Percentiles rank a stretch among this genome's conserved stretches.
These are phyloP conservation scores for Kazachstania bromeliacearum DNA, from an alignment of 805 yeast species.

Conservation along the genomic window DNA sequence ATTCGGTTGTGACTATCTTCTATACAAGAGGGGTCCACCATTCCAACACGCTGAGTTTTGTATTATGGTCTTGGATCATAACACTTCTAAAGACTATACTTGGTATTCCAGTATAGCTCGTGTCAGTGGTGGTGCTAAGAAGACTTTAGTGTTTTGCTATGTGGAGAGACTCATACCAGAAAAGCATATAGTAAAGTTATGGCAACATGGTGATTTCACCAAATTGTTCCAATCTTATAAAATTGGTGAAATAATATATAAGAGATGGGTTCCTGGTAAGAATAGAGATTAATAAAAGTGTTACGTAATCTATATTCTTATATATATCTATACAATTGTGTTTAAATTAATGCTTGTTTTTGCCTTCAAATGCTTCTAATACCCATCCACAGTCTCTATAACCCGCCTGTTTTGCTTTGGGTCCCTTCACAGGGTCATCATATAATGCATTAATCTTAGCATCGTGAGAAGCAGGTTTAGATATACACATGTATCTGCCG, in stretches of 20 bases:
- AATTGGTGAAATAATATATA: conserved; percentile 58
- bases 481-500: conserved; percentile 60
- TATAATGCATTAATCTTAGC: conserved; percentile 27
- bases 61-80: conserved; percentile 31
- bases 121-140: conserved; percentile 80
- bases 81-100: conserved; percentile 34
- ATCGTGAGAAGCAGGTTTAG: conserved; percentile 58
- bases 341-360: too few relatives aligned
- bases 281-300: conserved; percentile 52
- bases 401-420: conserved; percentile 38
- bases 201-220: conserved; percentile 11
- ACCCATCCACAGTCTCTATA: conserved; percentile 85
- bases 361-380: conserved; percentile 45
- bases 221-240: conserved; percentile 33
- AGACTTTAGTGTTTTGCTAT: conserved; percentile 59
- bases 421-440: conserved; percentile 40
- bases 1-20: conserved; percentile 77
- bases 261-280: conserved; percentile 79
- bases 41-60: conserved; percentile 90
- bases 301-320: not conserved
- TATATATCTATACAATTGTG: conserved; percentile 28
- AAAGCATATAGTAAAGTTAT: conserved; percentile 21
- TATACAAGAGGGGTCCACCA: conserved; percentile 90
- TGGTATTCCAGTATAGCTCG: conserved; percentile 66
- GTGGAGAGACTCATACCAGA: conserved; percentile 46